Evolutionary conservation across 2,329 filamentous ascomycete species (phyloP), one percentile per base, ranked within the genome.

Genomic region (Diaporthe sp.): DNA sequence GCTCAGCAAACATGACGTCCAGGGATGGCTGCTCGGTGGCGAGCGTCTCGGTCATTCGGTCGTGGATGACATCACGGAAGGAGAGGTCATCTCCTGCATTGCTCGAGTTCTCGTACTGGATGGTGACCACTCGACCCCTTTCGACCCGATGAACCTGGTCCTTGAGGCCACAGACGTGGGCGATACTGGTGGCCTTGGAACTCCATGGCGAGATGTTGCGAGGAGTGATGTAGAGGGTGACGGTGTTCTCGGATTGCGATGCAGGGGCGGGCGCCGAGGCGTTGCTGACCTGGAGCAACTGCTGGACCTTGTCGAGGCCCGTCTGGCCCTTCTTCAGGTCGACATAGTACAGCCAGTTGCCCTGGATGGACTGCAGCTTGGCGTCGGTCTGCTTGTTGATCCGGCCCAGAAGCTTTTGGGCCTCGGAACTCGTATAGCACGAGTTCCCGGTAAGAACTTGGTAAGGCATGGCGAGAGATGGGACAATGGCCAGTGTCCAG

Each of bases 131-230:
- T 80, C 97, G 91, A 71, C 96, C 97, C 79, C 95, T 92, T 86
- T 99, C 97, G 79, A 98, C 94, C 75, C 96, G 93, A 82, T 93
- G 90, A 42, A 94, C 89, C 72, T 91, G 85, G 57, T 90, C 87
- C 79, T 92, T 91, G 76, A 98, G 87, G 37, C 94, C 96, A 83
- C 96, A 98, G 44, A 98, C 96, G 79, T 97, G 92, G 72, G 96
- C 94, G 83, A 98, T 98, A 83, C 92, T 96, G 62, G 96, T 98
- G 39, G 96, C 96, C 84, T 98, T 96, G 74, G 96, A 98, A 85
- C 95, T 98, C 97, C 97, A 99, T 82, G 97, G 97, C 55, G 96
- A 98, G 79, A 98, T 96, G 80, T 94, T 94, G 79, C 96, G 91
- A 28, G 96, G 96, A 62, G 90, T 92, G 75, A 98, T 89, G 82